Base-by-base conservation (phyloP, 176 grass and related monocot genomes). In the Coix lacrymajobi region DNA sequence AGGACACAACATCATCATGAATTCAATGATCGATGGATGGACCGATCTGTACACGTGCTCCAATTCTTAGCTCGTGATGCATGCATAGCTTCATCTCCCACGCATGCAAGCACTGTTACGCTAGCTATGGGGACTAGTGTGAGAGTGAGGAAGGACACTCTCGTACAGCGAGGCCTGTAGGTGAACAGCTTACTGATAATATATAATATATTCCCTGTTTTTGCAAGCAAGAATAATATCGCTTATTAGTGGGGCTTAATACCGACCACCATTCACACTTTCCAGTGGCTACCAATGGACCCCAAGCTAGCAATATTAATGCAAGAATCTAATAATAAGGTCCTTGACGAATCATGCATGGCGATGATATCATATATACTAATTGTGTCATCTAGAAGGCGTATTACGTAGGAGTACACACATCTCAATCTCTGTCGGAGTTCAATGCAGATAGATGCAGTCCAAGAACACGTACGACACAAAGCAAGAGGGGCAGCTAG, bases 181-280 rank as follows among this genome's bases (percentile, higher is more conserved):
- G 51, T 56, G 52, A 56, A 56, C 52, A 56, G 20, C 52, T 54
- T 54, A 54, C 49, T 22, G 19, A 54, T 54, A 54, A 52, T 49
- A 19, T 52, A 52, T 51, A 4, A 52, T 48, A 48, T n/a, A 54
- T 54, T 56, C 20, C 8, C 52, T n/a, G 52, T 56, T 56, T 54
- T n/a, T 22, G 52, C 20, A 56, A 56, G 52, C 52, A 56, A 56
- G 20, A 56, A 56, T 39, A 39, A 39, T 56, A 56, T 56, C 52
- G 52, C 52, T 56, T 17, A 65, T 63, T 88, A 67, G 67, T 63
- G 85, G 61, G 72, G 80, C 74, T 66, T 83, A 69, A 79, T 71
- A 79, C 37, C 73, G 48, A 61, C 75, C 73, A 63, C 77, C 73
- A 54, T 49, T 43, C 65, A 54, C 38, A 32, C 30, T 48, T n/a